phyloP scores from a whole-genome alignment of 768 basidiomycete genomes.

The Mycena vitilis region DNA sequence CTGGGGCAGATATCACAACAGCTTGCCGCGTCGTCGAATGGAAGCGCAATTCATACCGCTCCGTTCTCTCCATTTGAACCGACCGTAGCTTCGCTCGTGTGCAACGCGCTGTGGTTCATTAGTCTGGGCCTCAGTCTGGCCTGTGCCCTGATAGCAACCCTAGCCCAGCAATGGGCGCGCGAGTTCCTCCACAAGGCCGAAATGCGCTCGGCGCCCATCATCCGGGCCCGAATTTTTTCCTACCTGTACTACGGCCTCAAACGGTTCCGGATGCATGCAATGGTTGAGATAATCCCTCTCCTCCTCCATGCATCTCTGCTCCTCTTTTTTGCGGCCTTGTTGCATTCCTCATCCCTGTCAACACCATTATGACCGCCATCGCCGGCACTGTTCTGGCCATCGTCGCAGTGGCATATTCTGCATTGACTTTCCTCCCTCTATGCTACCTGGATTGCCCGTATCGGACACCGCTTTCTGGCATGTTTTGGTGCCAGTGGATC shows the following conservation, averaged over 20 bases:
- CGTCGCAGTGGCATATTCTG: too few species aligned
- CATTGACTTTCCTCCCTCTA: too few species aligned
- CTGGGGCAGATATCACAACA: slow-evolving; percentile 14
- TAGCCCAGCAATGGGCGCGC: slow-evolving; percentile 22
- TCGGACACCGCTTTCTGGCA: too few species aligned
- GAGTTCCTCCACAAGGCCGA: slow-evolving; percentile 20
- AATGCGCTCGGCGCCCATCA: slow-evolving; percentile 6
- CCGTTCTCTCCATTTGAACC: neutral
- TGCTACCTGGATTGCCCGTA: too few species aligned
- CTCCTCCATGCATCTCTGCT: slow-evolving; percentile 34
- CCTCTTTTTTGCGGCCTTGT: slow-evolving; percentile 34
- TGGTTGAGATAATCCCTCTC: slow-evolving; percentile 28
- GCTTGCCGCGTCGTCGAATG: slow-evolving; percentile 6
- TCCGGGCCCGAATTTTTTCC: slow-evolving; percentile 19
- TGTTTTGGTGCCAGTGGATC: too few species aligned
- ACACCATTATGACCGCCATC: too few species aligned
- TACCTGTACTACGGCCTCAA: slow-evolving; percentile 26
- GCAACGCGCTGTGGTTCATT: slow-evolving; percentile 27
- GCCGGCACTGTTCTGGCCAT: too few species aligned
- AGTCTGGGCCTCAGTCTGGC: slow-evolving; percentile 19
- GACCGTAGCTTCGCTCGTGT: slow-evolving; percentile 11
- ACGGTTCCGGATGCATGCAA: slow-evolving; percentile 16
- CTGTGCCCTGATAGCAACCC: slow-evolving; percentile 20
- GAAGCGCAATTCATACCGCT: slow-evolving; percentile 6
- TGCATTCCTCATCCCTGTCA: slow-evolving; percentile 27